These are phyloP conservation scores for Epichloe gansuensis DNA, from an alignment of 2,329 filamentous ascomycete genomes.

Conservation along the genomic window DNA sequence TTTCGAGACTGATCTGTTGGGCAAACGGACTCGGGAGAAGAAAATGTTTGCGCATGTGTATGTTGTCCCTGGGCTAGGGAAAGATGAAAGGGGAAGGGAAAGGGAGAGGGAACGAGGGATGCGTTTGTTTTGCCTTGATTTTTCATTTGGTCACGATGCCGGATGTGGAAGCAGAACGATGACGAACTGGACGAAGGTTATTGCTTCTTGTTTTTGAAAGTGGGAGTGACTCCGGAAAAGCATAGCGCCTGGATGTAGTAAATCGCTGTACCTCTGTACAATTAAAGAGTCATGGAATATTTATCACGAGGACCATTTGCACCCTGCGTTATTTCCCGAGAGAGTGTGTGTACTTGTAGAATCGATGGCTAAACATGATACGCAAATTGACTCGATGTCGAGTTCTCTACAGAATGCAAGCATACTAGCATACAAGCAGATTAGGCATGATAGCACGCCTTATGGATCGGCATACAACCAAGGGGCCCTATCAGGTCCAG, in stretches of 20 bases:
- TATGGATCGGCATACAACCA: no score
- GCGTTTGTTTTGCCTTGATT: background rate
- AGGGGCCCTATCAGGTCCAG: no score
- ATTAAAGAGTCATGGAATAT: background rate
- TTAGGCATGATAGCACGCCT: no score
- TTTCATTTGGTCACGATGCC: background rate
- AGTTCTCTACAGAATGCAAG: no score
- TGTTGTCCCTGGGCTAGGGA: background rate
- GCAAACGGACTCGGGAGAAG: background rate
- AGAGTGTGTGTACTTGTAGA: no score
- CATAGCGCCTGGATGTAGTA: constrained; percentile 4
- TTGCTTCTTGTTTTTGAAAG: background rate
- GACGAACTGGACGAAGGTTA: constrained; percentile 4
- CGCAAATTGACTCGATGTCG: no score
- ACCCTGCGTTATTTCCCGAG: no score
- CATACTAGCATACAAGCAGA: no score
- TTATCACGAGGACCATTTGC: background rate
- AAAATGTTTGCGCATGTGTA: background rate
- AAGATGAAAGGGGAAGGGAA: background rate
- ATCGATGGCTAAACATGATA: no score
- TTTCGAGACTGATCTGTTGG: background rate
- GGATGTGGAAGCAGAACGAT: background rate
- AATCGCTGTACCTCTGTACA: constrained; percentile 5
- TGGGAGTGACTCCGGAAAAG: background rate
- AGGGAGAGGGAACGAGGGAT: background rate